Conservation (phyloP, 345 rosid species). For the Bretschneidera sinensis region DNA sequence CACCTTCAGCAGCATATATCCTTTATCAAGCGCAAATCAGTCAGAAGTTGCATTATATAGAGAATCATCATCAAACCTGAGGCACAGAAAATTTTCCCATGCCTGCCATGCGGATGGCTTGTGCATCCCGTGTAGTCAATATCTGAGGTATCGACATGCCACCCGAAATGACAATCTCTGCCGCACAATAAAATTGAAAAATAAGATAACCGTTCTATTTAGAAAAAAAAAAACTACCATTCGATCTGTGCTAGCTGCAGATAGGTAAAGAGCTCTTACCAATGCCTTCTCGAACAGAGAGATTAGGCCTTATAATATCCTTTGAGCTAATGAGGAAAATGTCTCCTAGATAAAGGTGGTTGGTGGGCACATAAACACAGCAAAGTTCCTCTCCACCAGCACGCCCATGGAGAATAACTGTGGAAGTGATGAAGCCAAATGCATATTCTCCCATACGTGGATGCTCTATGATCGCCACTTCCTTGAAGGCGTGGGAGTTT, state of each 20-base stretch:
- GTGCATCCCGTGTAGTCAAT: slow-evolving; percentile 40
- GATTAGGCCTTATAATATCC: slow-evolving; percentile 60
- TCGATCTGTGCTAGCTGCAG: neutral
- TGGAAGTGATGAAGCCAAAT: slow-evolving; percentile 62
- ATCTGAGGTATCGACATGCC: slow-evolving; percentile 65
- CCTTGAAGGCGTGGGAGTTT: slow-evolving; percentile 65
- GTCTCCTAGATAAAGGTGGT: slow-evolving; percentile 73
- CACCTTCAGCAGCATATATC: neutral
- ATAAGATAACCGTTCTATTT: neutral
- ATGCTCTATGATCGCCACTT: slow-evolving; percentile 70
- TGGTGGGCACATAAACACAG: slow-evolving; percentile 63
- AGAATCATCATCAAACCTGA: slow-evolving; percentile 18
- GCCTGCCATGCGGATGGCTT: slow-evolving; percentile 25
- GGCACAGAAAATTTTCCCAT: slow-evolving; percentile 35
- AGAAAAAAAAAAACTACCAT: neutral
- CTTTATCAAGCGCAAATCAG: no score
- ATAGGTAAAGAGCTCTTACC: slow-evolving; percentile 28
- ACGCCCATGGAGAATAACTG: slow-evolving; percentile 51
- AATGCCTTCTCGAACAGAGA: slow-evolving; percentile 61
- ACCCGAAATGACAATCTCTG: slow-evolving; percentile 70
- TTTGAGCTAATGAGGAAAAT: slow-evolving; percentile 53
- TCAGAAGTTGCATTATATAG: no score
- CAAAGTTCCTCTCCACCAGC: slow-evolving; percentile 60
- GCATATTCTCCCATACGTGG: slow-evolving; percentile 66
- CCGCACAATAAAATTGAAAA: neutral